A percentile compares a stretch with the other conserved stretches of the same genome.
phyloP scores from a whole-genome alignment of 2,329 filamentous ascomycete genomes.

The Emericellopsis atlantica region DNA sequence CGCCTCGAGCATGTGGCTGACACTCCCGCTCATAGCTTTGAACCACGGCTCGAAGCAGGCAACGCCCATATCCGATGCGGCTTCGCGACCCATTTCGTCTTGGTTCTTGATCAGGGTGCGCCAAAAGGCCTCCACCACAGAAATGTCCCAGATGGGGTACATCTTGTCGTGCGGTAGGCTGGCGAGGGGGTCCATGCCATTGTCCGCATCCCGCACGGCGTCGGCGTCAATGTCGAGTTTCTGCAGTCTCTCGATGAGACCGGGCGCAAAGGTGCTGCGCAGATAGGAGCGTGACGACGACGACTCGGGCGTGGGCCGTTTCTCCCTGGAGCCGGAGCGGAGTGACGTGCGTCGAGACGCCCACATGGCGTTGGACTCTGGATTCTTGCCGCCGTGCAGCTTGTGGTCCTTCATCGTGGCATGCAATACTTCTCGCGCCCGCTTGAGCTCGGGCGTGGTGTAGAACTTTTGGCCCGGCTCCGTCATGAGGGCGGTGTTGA shows the following conservation, averaged over 20 bases:
- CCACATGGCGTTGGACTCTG: not conserved
- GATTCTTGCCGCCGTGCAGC: not conserved
- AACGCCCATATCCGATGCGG: not conserved
- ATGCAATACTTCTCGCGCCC: not conserved
- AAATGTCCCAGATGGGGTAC: constrained; percentile 1
- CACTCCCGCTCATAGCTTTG: constrained; percentile 1
- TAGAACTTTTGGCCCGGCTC: constrained; percentile 3
- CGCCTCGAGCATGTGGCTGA: constrained; percentile 3
- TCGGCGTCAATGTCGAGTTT: constrained; percentile 3
- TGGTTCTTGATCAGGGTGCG: constrained; percentile 4
- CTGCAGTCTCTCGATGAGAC: constrained; percentile 3
- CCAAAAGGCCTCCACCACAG: constrained; percentile 5
- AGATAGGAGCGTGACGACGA: constrained; percentile 1
- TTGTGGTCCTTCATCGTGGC: not conserved
- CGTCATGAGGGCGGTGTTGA: constrained; percentile 5
- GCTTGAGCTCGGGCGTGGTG: constrained; percentile 4
- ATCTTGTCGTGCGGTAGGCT: constrained; percentile 1
- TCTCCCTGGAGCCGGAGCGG: not conserved
- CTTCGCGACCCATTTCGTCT: constrained; percentile 2
- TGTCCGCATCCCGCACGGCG: not conserved
- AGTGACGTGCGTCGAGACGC: not conserved
- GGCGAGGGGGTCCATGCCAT: not conserved
- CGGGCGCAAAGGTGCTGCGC: constrained; percentile 3
- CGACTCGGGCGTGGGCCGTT: not conserved
- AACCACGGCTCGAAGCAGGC: constrained; percentile 6